Conservation (phyloP, 352 stramenopile genomes). For the Phytophthora hybrid region DNA sequence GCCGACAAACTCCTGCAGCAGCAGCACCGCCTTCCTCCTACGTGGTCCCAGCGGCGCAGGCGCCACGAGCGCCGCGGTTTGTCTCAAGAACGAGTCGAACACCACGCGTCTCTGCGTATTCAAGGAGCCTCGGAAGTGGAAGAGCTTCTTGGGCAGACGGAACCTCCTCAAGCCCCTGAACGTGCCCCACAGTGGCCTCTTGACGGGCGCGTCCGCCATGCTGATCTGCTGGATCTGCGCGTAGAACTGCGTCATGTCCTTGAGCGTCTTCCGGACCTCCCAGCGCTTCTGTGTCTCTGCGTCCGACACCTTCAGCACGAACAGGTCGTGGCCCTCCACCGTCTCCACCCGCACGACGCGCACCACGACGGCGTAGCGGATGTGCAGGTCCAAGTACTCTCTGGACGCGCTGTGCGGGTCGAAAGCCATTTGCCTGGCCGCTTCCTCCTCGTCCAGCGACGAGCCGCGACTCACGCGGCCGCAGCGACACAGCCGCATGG, state of each 20-base stretch:
- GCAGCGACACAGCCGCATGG: constrained; percentile 37
- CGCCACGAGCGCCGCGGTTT: constrained; percentile 65
- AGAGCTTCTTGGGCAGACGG: constrained; percentile 61
- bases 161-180: constrained; percentile 58
- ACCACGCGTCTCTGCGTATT: constrained; percentile 65
- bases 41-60: constrained; percentile 65
- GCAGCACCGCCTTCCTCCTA: constrained; percentile 54
- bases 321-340: constrained; percentile 42
- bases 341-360: constrained; percentile 54
- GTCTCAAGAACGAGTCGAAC: constrained; percentile 77
- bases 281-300: constrained; percentile 65
- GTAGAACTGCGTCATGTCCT: constrained; percentile 73
- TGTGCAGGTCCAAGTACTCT: constrained; percentile 59
- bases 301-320: constrained; percentile 61
- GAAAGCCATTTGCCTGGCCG: constrained; percentile 14
- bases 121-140: constrained; percentile 61
- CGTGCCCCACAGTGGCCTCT: constrained; percentile 61
- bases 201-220: constrained; percentile 59
- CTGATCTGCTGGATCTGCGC: constrained; percentile 64
- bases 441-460: constrained; percentile 21
- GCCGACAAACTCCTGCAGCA: constrained; percentile 69
- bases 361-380: constrained; percentile 56
- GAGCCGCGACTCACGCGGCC: constrained; percentile 22
- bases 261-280: constrained; percentile 64
- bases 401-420: constrained; percentile 43